Evolutionary conservation across 2,329 filamentous ascomycete species (phyloP), one percentile per base, ranked within the genome.

Genomic region (Zymoseptoria passerinii): DNA sequence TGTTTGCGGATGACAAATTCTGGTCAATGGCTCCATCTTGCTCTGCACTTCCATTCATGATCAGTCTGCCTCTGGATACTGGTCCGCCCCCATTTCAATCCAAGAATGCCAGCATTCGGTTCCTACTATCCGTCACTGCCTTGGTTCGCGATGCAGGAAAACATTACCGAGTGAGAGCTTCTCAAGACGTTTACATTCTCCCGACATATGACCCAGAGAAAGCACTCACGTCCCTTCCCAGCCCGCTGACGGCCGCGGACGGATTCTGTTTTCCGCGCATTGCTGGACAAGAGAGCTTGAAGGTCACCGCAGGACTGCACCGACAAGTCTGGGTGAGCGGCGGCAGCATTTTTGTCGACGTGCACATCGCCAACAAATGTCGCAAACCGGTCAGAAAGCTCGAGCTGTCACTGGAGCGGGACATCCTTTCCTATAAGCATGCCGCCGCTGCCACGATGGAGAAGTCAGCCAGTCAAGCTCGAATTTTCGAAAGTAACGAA

Each of bases 241-340:
- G 78, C 59, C 79, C 79, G 7, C 67, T 82, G 35, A 79, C 76
- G 27, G 78, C 77, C 10, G 75, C 73, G 16, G 78, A 81, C 58
- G 78, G 80, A 61, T 73, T 77, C 62, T 60, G 70, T 5, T 68
- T 77, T 35, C 71, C 75, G 28, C 72, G 73, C 28, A 71, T 75
- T 48, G 69, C 67, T 28, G 70, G 70, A 1, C 59, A 76, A 1
- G 78, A 81, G 59, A 74, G 72, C 8, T 68, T 81, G 23, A 74
- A 73, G 56, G 66, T 81, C 18, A 81, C 79, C 19, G 80, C 80
- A 28, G 79, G 79, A 6, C 65, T 82, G 8, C 80, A 82, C 66
- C 76, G 80, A n/a, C 80, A 82, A 67, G 80, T 81, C 28, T 83
- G 80, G 80, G 78, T 83, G 56, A 81, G 79, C 62, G 80, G 80